These are phyloP conservation scores for Suillus occidentalis DNA, from an alignment of 768 basidiomycete genomes.

Conservation along the genomic window DNA sequence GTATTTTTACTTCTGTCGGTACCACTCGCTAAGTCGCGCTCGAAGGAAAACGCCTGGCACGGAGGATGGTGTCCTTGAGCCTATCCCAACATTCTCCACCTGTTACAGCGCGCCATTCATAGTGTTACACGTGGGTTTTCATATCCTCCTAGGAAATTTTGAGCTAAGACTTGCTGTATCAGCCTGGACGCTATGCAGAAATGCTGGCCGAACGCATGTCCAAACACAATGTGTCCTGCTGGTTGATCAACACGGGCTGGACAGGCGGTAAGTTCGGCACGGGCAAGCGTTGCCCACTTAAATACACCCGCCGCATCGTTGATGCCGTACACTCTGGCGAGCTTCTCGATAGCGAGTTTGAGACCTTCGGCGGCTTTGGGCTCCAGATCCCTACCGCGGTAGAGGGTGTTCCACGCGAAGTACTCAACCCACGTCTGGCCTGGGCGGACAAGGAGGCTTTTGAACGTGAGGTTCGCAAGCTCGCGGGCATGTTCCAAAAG, in stretches of 20 bases:
- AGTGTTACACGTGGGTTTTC: slow-evolving; percentile 75
- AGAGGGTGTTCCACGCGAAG: slow-evolving; percentile 85
- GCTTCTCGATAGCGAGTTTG: slow-evolving; percentile 84
- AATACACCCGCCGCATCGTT: slow-evolving; percentile 93
- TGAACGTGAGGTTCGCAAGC: slow-evolving; percentile 82
- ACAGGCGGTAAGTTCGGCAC: slow-evolving; percentile 90
- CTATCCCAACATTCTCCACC: slow-evolving; percentile 98
- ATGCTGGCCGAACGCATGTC: slow-evolving; percentile 97
- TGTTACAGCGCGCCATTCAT: slow-evolving; percentile 99
- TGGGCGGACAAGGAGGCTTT: slow-evolving; percentile 92
- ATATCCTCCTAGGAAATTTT: background rate
- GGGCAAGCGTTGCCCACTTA: slow-evolving; percentile 95
- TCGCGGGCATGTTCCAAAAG: slow-evolving; percentile 91
- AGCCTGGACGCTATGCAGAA: slow-evolving; percentile 92
- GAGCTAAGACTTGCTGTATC: slow-evolving; percentile 10
- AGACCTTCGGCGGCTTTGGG: slow-evolving; percentile 81
- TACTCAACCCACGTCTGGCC: slow-evolving; percentile 85
- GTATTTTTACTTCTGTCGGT: background rate
- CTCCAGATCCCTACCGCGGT: slow-evolving; percentile 81
- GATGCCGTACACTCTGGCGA: slow-evolving; percentile 95
- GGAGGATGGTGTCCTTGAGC: slow-evolving; percentile 96
- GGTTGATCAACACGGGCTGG: slow-evolving; percentile 99
- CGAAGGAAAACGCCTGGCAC: slow-evolving; percentile 95
- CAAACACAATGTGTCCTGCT: slow-evolving; percentile 87
- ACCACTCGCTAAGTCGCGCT: slow-evolving; percentile 18